phyloP scores from a whole-genome alignment of 2,329 filamentous ascomycete genomes.

The Bipolaris gigantea region DNA sequence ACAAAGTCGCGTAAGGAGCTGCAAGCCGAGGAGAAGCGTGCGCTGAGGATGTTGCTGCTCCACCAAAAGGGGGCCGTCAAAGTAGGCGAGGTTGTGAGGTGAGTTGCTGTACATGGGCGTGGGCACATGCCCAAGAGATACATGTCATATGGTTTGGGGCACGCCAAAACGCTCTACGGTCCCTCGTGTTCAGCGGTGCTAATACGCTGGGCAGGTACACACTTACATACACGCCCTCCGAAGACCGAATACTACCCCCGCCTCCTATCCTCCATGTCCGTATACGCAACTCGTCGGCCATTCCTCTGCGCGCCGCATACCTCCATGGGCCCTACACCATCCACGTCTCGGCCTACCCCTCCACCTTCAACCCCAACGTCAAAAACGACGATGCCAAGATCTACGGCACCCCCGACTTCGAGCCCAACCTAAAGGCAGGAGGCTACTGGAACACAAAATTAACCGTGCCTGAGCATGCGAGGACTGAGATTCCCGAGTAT shows the following conservation, averaged over 20 bases:
- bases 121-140: background rate
- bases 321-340: constrained; percentile 94
- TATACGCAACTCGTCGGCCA: constrained; percentile 87
- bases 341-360: constrained; percentile 82
- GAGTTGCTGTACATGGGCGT: constrained; percentile 41
- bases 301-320: constrained; percentile 90
- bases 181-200: background rate
- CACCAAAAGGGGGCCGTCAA: constrained; percentile 91
- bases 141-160: background rate
- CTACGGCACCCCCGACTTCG: constrained; percentile 84
- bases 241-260: constrained; percentile 86
- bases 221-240: constrained; percentile 85
- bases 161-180: background rate
- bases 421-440: constrained; percentile 94
- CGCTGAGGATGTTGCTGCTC: constrained; percentile 74
- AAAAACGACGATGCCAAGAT: constrained; percentile 70
- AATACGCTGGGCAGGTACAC: constrained; percentile 60
- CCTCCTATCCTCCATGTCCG: constrained; percentile 80
- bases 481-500: constrained; percentile 45
- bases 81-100: constrained; percentile 87
- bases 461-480: constrained; percentile 75
- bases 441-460: constrained; percentile 82
- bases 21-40: constrained; percentile 36
- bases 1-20: constrained; percentile 40
- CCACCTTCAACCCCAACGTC: constrained; percentile 78